These are phyloP conservation scores for Scleroderma citrinum DNA, from an alignment of 768 basidiomycete species.

Conservation along the genomic window DNA sequence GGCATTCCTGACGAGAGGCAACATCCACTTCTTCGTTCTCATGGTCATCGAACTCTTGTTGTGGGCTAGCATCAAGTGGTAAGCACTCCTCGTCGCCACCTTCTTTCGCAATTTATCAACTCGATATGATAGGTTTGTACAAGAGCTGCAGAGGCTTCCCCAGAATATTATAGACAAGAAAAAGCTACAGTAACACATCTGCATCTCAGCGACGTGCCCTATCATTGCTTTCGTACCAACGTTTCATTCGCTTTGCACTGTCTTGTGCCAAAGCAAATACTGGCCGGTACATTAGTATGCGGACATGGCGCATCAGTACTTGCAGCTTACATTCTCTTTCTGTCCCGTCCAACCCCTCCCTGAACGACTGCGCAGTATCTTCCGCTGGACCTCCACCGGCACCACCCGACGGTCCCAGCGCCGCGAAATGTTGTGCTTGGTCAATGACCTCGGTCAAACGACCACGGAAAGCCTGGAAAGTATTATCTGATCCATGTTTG, in stretches of 20 bases:
- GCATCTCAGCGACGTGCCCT: constrained; percentile 40
- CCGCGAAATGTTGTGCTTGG: constrained; percentile 86
- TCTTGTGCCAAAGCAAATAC: constrained; percentile 87
- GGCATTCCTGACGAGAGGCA: constrained; percentile 58
- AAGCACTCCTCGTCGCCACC: constrained; percentile 15
- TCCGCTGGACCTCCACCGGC: constrained; percentile 45
- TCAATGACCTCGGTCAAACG: constrained; percentile 77
- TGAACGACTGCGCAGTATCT: constrained; percentile 66
- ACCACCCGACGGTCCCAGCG: constrained; percentile 54
- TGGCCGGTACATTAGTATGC: constrained; percentile 26
- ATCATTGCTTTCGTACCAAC: constrained; percentile 79
- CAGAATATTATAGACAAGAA: constrained; percentile 17
- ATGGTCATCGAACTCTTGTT: constrained; percentile 60
- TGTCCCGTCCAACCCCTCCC: constrained; percentile 89
- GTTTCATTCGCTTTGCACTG: constrained; percentile 67
- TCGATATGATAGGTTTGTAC: constrained; percentile 49
- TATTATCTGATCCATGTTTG: neutral
- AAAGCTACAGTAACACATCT: constrained; percentile 12
- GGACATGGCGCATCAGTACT: neutral
- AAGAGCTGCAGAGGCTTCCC: constrained; percentile 46
- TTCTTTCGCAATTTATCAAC: constrained; percentile 1
- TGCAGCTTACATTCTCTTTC: constrained; percentile 79
- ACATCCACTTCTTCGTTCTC: constrained; percentile 59
- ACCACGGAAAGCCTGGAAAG: constrained; percentile 55
- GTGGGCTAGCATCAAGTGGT: constrained; percentile 84